Conservation (phyloP, 192 early-diverging fungal species). For the Neocallimastix lanati region DNA sequence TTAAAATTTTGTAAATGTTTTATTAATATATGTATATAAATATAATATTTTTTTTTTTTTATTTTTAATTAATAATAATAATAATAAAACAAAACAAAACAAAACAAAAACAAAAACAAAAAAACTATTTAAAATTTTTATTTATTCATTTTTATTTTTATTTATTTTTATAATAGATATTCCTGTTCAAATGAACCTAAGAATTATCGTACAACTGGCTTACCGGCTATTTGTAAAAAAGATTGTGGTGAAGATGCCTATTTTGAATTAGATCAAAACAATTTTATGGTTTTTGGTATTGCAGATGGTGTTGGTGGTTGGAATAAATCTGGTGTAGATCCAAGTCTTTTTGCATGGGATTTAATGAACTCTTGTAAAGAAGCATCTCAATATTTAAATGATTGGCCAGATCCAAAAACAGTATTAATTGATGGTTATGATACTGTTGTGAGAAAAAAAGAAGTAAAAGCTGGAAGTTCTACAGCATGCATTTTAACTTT, state of each 20-base stretch:
- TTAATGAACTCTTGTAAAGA: slow-evolving; percentile 5
- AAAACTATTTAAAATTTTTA: no score
- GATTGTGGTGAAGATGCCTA: slow-evolving; percentile 7
- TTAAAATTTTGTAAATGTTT: background rate
- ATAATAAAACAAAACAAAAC: no score
- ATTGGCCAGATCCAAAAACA: background rate
- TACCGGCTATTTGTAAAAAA: no score
- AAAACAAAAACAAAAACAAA: no score
- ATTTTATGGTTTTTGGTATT: background rate
- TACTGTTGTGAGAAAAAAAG: background rate
- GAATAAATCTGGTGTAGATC: slow-evolving; percentile 4
- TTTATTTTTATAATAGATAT: background rate
- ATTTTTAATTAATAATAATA: no score
- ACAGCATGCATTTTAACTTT: slow-evolving; percentile 2
- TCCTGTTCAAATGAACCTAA: background rate
- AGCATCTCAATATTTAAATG: background rate
- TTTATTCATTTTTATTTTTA: no score
- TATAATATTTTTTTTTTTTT: no score
- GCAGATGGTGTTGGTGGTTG: slow-evolving; percentile 7
- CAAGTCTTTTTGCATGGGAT: slow-evolving; percentile 7
- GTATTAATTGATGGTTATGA: slow-evolving; percentile 1
- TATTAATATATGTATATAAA: no score
- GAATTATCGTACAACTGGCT: no score
- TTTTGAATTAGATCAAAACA: background rate
- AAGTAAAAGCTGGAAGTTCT: slow-evolving; percentile 2